Evolutionary conservation across 2,329 filamentous ascomycete species (phyloP).

Genomic region (Whalleya microplaca): DNA sequence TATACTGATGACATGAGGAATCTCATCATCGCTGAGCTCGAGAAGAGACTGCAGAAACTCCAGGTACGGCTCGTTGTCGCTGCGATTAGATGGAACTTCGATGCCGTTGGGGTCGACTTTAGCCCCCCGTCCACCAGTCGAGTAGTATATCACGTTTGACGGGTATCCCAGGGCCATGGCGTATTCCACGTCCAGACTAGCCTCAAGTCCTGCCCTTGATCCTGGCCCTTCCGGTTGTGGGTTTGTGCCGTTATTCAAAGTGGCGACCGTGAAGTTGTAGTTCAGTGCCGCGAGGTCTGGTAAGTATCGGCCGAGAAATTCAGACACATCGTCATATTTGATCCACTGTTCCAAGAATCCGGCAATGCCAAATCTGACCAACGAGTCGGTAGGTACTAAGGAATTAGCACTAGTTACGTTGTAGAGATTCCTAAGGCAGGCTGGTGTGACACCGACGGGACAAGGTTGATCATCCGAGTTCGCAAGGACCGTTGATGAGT

Average conservation of each 20-base stretch:
- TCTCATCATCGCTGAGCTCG: conserved; percentile 49
- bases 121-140: conserved; percentile 48
- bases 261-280: conserved; percentile 46
- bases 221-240: conserved; percentile 37
- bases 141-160: conserved; percentile 48
- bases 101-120: conserved; percentile 46
- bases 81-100: conserved; percentile 41
- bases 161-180: conserved; percentile 51
- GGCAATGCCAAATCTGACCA: conserved; percentile 49
- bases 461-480: conserved; percentile 29
- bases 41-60: conserved; percentile 64
- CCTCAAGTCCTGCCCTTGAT: conserved; percentile 46
- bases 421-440: conserved; percentile 46
- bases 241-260: conserved; percentile 50
- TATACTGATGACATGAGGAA: conserved; percentile 63
- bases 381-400: conserved; percentile 31
- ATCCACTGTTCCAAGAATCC: conserved; percentile 55
- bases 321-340: conserved; percentile 46
- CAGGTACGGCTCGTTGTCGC: conserved; percentile 68
- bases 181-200: conserved; percentile 54
- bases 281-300: conserved; percentile 41
- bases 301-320: conserved; percentile 43
- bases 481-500: not conserved
- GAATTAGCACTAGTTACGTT: conserved; percentile 45
- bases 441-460: conserved; percentile 27